Conservation (phyloP, 164 flowering plant genomes). For the Magnolia officinalis region DNA sequence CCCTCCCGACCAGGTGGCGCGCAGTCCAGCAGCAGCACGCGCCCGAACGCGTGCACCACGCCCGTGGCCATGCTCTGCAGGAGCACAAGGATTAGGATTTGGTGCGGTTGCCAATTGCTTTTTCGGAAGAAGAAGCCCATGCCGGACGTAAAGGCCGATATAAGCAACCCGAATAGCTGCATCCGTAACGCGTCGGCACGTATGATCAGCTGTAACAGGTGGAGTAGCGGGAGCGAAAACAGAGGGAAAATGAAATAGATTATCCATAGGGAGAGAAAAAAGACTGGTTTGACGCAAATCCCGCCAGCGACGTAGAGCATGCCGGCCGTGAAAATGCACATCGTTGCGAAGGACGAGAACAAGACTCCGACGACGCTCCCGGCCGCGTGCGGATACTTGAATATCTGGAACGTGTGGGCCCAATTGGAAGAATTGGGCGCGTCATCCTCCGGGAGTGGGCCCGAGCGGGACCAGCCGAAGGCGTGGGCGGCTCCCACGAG, state of each 20-base stretch:
- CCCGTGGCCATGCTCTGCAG: constrained; percentile 49
- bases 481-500: constrained; percentile 36
- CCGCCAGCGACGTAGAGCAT: constrained; percentile 43
- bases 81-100: constrained; percentile 32
- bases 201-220: constrained; percentile 41
- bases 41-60: constrained; percentile 49
- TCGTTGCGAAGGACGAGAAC: constrained; percentile 47
- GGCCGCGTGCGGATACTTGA: constrained; percentile 45
- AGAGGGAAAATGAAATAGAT: constrained; percentile 51
- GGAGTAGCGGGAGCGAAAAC: constrained; percentile 45
- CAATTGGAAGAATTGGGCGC: not conserved
- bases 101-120: constrained; percentile 26
- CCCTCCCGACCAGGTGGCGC: constrained; percentile 59
- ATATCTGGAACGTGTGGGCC: constrained; percentile 28
- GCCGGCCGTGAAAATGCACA: constrained; percentile 50
- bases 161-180: constrained; percentile 48
- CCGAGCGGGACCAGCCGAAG: constrained; percentile 12
- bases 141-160: constrained; percentile 39
- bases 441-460: not conserved
- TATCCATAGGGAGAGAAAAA: constrained; percentile 39
- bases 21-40: constrained; percentile 54
- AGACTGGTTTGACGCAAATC: constrained; percentile 32
- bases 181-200: constrained; percentile 49
- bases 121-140: constrained; percentile 37
- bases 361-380: constrained; percentile 37